These are phyloP conservation scores for Chrysopogon serrulatus DNA, from an alignment of 176 grass and related monocot genomes.

Conservation along the genomic window DNA sequence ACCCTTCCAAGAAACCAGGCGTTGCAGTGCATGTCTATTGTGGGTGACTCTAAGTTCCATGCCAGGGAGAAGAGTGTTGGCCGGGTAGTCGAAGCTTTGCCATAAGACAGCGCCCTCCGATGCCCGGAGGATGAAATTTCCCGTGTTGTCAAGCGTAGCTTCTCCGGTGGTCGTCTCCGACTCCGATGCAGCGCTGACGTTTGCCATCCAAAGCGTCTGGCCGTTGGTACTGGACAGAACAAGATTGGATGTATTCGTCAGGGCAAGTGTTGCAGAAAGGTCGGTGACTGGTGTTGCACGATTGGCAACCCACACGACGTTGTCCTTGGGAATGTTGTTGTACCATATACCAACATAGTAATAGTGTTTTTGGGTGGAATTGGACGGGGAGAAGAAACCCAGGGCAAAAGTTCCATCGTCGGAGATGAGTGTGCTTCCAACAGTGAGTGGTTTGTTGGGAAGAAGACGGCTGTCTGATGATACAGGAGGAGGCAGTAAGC, in stretches of 20 bases:
- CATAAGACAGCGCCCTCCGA: not conserved
- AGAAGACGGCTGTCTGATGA: not conserved
- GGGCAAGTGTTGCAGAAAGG: not conserved
- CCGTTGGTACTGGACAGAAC: not conserved
- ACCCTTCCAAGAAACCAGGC: not conserved
- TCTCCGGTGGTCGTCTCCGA: not conserved
- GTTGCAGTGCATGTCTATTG: not conserved
- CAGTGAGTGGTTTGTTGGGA: not conserved
- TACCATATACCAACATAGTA: not conserved
- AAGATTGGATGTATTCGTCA: not conserved
- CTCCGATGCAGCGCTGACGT: not conserved
- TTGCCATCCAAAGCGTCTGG: not conserved
- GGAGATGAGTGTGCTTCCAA: not conserved
- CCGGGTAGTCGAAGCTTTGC: not conserved
- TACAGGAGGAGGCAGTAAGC: not conserved
- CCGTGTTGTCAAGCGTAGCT: not conserved
- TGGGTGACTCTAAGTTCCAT: not conserved
- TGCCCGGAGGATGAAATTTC: not conserved
- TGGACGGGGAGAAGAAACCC: constrained; percentile 5
- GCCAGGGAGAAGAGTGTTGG: not conserved
- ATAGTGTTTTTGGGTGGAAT: not conserved
- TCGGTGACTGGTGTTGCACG: not conserved
- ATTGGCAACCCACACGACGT: not conserved
- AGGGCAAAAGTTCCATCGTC: not conserved
- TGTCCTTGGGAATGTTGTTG: not conserved